Percentiles rank a stretch among this genome's conserved stretches.
Conservation (phyloP, 768 basidiomycete species). For the Podaxis sp. region DNA sequence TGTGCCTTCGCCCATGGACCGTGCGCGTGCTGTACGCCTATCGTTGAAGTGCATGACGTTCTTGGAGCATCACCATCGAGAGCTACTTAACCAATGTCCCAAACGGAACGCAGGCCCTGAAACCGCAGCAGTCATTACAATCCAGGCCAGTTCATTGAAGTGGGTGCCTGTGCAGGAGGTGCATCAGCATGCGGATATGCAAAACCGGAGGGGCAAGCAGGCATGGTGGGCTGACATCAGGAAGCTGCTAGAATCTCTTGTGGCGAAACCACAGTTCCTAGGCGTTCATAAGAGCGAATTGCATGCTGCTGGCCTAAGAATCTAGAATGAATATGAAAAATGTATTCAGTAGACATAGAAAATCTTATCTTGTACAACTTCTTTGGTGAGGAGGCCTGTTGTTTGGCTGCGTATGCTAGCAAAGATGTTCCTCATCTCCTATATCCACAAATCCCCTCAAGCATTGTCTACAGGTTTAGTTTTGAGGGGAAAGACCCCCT, state of each 20-base stretch:
- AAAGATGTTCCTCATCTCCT: no score
- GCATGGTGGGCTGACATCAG: slow-evolving; percentile 76
- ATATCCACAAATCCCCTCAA: no score
- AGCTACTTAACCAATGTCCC: slow-evolving; percentile 39
- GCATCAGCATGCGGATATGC: slow-evolving; percentile 85
- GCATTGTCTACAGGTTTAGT: no score
- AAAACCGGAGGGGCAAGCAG: slow-evolving; percentile 73
- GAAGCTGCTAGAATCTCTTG: slow-evolving; percentile 70
- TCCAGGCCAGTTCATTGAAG: slow-evolving; percentile 74
- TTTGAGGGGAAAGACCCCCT: no score
- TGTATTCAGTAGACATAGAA: background rate
- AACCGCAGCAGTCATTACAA: slow-evolving; percentile 86
- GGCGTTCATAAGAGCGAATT: slow-evolving; percentile 26
- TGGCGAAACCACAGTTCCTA: slow-evolving; percentile 56
- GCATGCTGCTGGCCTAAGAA: background rate
- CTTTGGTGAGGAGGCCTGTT: background rate
- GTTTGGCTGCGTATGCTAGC: background rate
- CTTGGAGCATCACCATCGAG: slow-evolving; percentile 76
- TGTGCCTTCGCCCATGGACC: slow-evolving; percentile 91
- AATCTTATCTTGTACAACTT: background rate
- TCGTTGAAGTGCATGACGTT: slow-evolving; percentile 93
- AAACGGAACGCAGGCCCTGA: slow-evolving; percentile 58
- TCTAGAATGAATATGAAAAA: slow-evolving; percentile 1
- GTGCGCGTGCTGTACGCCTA: slow-evolving; percentile 84
- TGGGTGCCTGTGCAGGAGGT: slow-evolving; percentile 87